Evolutionary conservation across 78 protist genomes (phyloP).

Genomic region (Dictyostelium discoideum): DNA sequence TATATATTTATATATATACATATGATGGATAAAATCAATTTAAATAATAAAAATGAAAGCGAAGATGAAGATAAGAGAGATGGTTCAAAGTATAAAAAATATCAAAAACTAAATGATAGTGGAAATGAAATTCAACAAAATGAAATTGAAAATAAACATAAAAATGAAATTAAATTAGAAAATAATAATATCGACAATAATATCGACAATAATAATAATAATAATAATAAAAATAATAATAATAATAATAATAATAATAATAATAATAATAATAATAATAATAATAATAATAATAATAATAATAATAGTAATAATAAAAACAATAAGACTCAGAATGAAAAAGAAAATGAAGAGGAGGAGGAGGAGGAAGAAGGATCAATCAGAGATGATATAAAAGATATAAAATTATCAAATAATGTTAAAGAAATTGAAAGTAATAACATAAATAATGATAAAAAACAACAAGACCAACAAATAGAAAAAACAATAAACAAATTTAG

Average conservation of each 20-base stretch:
- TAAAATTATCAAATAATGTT: not conserved
- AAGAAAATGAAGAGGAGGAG: not conserved
- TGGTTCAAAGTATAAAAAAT: not conserved
- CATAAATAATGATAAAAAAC: not conserved
- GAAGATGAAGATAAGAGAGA: not conserved
- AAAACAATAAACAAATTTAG: not conserved
- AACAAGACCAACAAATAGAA: not conserved
- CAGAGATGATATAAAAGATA: not conserved
- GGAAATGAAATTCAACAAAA: not conserved
- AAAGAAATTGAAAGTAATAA: slow-evolving; percentile 4
- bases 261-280: slow-evolving; percentile 13
- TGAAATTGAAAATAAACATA: not conserved
- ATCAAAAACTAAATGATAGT: not conserved
- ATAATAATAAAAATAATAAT: slow-evolving; percentile 4
- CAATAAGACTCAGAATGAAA: not conserved
- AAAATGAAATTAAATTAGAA: not conserved
- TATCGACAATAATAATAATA: not conserved
- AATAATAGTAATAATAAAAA: not conserved
- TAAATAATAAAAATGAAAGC: not conserved
- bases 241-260: slow-evolving; percentile 13
- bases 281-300: slow-evolving; percentile 13
- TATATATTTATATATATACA: no score
- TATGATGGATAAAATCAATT: not conserved
- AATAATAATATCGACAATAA: no score
- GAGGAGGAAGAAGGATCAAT: not conserved